Base-by-base conservation (phyloP, 225 moss, liverwort and hornwort species). In the Asterella californica region DNA sequence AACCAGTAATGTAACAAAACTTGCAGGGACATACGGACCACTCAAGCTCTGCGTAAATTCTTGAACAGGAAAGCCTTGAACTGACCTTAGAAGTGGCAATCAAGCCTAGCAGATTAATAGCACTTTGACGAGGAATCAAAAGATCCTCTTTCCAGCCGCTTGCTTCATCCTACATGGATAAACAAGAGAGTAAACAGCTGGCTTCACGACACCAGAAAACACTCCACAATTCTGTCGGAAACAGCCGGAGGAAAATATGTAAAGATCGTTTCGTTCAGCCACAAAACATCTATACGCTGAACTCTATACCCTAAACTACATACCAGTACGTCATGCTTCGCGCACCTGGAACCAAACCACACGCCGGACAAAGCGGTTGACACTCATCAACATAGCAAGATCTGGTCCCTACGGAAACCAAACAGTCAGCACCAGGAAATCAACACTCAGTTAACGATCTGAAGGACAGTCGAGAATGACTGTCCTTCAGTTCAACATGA, bases 131-230 rank as follows among this genome's bases (percentile, higher is more conserved):
- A 50, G 90, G 91, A 37, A 91, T 87, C 19, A 89, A 76, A 78
- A 88, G 90, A 80, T 90, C 91, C 74, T 94, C 91, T 54, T 89
- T 92, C 88, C 91, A 90, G 79, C 91, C 92, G 83, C 86, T 88
- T 72, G 87, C 91, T 79, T 90, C 91, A 75, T 89, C 92, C 91
- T 92, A 78, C 38, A 78, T 21, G 33, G 15, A 75, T 15, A 32
- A 63, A 38, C 36, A 77, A 70, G 14, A 55, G 29, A 77, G n/a
- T 29, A 17, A 65, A 38, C 18, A 27, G 25, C 15, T 36, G 60
- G 53, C 21, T 10, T 50, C 15, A 22, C 15, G 18, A 54, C 30
- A 52, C 8, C 5, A 74, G 32, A 15, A 47, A 29, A 52, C 27
- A 74, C 54, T 30, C 50, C 52, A 54, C 33, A 73, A 46, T 32